Evolutionary conservation across 2,329 filamentous ascomycete species (phyloP).

Genomic region (Claviceps cyperi): DNA sequence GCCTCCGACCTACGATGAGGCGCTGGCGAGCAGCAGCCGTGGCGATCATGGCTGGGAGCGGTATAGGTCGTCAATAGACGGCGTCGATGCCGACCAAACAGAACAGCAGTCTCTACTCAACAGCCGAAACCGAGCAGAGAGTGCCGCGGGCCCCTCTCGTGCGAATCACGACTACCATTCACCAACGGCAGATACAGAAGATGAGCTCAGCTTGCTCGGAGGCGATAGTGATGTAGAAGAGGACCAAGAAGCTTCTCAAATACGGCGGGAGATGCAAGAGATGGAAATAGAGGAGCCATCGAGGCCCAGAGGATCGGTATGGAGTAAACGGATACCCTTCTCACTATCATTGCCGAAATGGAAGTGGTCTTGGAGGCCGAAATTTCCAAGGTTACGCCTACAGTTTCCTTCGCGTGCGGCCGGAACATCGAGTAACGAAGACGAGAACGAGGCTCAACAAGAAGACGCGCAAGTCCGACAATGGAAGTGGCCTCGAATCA

Average conservation of each 20-base stretch:
- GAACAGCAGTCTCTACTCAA: constrained; percentile 64
- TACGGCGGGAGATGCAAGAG: constrained; percentile 75
- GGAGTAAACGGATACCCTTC: constrained; percentile 42
- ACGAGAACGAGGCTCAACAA: constrained; percentile 2
- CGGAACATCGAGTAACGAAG: constrained; percentile 9
- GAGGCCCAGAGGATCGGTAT: constrained; percentile 28
- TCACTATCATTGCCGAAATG: constrained; percentile 37
- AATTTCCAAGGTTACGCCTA: constrained; percentile 36
- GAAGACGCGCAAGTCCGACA: constrained; percentile 12
- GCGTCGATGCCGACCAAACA: constrained; percentile 52
- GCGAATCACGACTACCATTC: constrained; percentile 51
- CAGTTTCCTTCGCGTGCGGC: constrained; percentile 27
- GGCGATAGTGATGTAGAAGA: constrained; percentile 28
- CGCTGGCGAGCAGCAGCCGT: constrained; percentile 22
- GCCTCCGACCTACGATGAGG: constrained; percentile 29
- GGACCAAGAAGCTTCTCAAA: constrained; percentile 44
- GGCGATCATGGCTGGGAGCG: constrained; percentile 17
- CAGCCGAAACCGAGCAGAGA: constrained; percentile 28
- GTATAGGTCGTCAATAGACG: constrained; percentile 25
- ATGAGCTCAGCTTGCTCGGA: constrained; percentile 44
- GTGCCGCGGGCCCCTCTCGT: constrained; percentile 24
- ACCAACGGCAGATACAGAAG: constrained; percentile 68
- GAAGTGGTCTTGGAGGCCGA: constrained; percentile 41
- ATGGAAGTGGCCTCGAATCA: constrained; percentile 23
- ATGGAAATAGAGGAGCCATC: constrained; percentile 67